Percentiles rank a stretch among this genome's conserved stretches.
These are phyloP conservation scores for Talaromyces thailandensis DNA, from an alignment of 495 filamentous ascomycete genomes.

Conservation along the genomic window DNA sequence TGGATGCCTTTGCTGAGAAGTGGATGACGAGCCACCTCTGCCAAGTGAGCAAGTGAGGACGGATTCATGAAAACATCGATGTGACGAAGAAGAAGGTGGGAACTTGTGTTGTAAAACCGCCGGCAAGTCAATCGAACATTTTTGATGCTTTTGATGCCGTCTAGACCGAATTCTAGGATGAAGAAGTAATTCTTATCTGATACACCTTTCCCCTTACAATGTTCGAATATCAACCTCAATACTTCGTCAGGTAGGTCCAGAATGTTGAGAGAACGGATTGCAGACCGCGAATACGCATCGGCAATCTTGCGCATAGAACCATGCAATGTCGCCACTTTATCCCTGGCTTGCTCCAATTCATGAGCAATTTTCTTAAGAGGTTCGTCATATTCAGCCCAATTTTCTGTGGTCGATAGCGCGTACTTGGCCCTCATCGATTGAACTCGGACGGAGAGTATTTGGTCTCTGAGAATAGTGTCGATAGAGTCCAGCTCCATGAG, in stretches of 20 bases:
- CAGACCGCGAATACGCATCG: neutral
- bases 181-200: neutral
- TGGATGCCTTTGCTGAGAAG: neutral
- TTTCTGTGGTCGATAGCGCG: neutral
- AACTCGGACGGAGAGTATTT: neutral
- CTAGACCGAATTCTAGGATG: neutral
- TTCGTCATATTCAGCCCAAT: neutral
- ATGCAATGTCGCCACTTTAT: neutral
- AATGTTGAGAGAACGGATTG: neutral
- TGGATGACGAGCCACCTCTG: neutral
- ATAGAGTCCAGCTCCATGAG: conserved; percentile 63
- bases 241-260: neutral
- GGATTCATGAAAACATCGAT: neutral
- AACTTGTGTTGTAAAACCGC: neutral
- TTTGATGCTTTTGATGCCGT: neutral
- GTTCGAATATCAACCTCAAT: neutral
- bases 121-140: neutral
- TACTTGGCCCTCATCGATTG: neutral
- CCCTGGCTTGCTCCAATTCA: neutral
- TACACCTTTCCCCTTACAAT: neutral
- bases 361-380: neutral
- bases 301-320: neutral
- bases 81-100: neutral
- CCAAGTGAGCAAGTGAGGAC: neutral
- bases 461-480: conserved; percentile 65